Percentiles rank a stretch among this genome's conserved stretches.
Conservation (phyloP, 192 early-diverging fungal genomes). For the Podochytrium sp. region DNA sequence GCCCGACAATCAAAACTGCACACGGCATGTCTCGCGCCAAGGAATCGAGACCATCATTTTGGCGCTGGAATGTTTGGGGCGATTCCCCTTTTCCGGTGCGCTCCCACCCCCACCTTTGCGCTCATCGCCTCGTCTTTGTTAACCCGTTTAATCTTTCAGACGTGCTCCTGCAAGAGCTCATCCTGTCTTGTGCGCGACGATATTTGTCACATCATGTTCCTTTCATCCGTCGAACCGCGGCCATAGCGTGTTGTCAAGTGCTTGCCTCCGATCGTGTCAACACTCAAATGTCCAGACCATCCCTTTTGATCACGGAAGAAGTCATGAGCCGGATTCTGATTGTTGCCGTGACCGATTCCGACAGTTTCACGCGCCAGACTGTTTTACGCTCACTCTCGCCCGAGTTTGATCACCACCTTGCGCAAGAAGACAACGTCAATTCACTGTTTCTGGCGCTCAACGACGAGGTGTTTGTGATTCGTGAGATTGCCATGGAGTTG, state of each 20-base stretch:
- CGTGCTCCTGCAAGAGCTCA: conserved; percentile 85
- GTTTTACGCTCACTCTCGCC: conserved; percentile 69
- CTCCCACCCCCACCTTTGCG: background rate
- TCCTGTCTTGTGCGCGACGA: conserved; percentile 76
- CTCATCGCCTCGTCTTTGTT: background rate
- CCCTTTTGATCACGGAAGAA: conserved; percentile 81
- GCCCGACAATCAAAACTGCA: background rate
- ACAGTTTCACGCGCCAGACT: conserved; percentile 44
- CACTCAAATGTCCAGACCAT: conserved; percentile 69
- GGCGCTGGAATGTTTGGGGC: conserved; percentile 80
- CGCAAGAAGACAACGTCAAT: conserved; percentile 79
- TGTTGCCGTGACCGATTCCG: conserved; percentile 83
- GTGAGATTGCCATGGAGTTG: conserved; percentile 67
- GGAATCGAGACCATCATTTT: conserved; percentile 68
- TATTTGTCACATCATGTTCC: conserved; percentile 79
- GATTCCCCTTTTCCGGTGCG: conserved; percentile 77
- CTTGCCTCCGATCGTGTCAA: conserved; percentile 81
- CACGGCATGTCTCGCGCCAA: background rate
- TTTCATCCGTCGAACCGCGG: conserved; percentile 81
- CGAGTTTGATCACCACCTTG: conserved; percentile 74
- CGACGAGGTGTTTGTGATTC: conserved; percentile 79
- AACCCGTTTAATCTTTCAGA: conserved; percentile 31
- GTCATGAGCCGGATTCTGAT: conserved; percentile 84
- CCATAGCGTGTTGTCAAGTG: conserved; percentile 81
- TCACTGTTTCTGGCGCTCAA: conserved; percentile 76